Evolutionary conservation across 176 grass and related monocot species (phyloP).

Genomic region (Puya raimondii): DNA sequence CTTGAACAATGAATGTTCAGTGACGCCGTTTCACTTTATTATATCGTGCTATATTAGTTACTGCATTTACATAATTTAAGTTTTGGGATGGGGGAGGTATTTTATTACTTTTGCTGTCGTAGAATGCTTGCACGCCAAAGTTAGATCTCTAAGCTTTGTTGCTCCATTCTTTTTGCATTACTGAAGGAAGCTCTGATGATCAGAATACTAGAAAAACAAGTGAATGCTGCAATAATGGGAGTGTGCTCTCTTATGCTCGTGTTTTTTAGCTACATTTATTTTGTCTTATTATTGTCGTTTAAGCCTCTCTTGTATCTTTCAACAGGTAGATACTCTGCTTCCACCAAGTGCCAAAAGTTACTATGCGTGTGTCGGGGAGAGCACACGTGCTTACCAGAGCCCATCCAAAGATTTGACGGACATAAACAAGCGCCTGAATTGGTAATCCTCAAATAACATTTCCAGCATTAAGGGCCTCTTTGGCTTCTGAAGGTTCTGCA

Average conservation of each 20-base stretch:
- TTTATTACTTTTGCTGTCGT: no score
- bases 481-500: conserved; percentile 2
- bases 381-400: conserved; percentile 76
- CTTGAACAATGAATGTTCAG: no score
- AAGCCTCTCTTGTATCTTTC: conserved; percentile 7
- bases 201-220: no score
- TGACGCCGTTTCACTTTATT: no score
- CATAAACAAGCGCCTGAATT: conserved; percentile 77
- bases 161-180: no score
- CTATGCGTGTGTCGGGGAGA: conserved; percentile 93
- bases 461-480: not conserved
- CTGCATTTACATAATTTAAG: no score
- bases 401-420: conserved; percentile 71
- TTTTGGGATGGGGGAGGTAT: no score
- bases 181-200: no score
- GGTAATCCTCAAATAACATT: conserved; percentile 31
- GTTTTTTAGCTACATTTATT: not conserved
- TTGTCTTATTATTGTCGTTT: not conserved
- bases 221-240: no score
- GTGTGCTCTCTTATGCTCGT: not conserved
- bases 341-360: conserved; percentile 85
- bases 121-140: no score
- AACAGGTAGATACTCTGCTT: conserved; percentile 72
- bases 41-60: no score
- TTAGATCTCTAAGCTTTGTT: no score